A percentile compares a stretch with the other conserved stretches of the same genome.
Conservation (phyloP, 1,284 basidiomycete species). For the Sporisorium exsertum region DNA sequence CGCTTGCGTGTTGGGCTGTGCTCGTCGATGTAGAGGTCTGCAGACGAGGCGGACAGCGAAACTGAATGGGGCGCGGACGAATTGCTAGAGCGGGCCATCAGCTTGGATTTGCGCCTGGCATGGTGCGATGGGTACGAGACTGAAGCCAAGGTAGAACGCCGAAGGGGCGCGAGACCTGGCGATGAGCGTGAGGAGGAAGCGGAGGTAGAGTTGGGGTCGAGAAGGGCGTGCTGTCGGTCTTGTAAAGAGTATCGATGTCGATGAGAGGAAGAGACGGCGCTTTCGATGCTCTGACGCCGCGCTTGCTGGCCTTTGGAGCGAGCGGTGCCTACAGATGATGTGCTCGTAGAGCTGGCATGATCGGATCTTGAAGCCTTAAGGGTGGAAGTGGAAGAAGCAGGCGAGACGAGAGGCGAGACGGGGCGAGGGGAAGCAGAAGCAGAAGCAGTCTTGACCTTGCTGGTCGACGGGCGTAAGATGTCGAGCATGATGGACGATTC, state of each 20-base stretch:
- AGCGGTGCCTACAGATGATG: constrained; percentile 16
- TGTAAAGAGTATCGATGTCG: constrained; percentile 7
- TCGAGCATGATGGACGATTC: constrained; percentile 26
- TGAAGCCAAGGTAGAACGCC: constrained; percentile 15
- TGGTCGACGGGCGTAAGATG: constrained; percentile 29
- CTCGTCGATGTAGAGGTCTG: constrained; percentile 10
- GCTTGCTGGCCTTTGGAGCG: constrained; percentile 49
- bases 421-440: constrained; percentile 9
- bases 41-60: constrained; percentile 4
- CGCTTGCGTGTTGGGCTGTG: constrained; percentile 19
- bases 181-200: constrained; percentile 17
- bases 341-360: constrained; percentile 8
- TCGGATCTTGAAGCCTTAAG: constrained; percentile 29
- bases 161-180: constrained; percentile 13
- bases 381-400: constrained; percentile 50
- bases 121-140: constrained; percentile 2
- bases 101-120: constrained; percentile 4
- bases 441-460: constrained; percentile 15
- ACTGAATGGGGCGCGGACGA: background rate
- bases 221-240: background rate
- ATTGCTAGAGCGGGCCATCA: constrained; percentile 1
- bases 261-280: constrained; percentile 31
- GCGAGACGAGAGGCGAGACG: constrained; percentile 29
- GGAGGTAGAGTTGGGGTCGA: constrained; percentile 9
- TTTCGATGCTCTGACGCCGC: constrained; percentile 36